Conservation (phyloP, 192 early-diverging fungal genomes). For the Entomortierella lignicola region DNA sequence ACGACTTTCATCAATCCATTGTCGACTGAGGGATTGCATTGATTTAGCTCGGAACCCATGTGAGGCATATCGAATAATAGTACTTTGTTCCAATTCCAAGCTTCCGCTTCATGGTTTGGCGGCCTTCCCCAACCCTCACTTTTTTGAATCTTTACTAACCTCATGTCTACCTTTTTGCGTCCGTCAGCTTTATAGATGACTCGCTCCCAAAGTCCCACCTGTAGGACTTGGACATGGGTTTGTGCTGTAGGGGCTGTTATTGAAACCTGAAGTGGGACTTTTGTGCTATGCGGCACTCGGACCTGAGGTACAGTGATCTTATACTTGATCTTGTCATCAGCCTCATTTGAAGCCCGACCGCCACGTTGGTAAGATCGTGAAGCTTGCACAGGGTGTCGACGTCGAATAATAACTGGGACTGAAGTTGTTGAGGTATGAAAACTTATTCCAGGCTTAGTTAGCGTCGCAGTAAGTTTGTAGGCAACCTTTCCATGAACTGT, state of each 20-base stretch:
- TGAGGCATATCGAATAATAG: constrained; percentile 48
- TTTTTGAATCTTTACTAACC: constrained; percentile 53
- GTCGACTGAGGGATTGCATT: constrained; percentile 47
- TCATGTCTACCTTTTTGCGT: constrained; percentile 46
- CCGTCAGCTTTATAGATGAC: constrained; percentile 45
- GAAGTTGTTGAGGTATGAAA: constrained; percentile 31
- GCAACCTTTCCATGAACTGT: constrained; percentile 39
- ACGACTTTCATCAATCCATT: constrained; percentile 49
- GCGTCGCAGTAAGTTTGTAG: constrained; percentile 41
- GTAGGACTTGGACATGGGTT: constrained; percentile 31
- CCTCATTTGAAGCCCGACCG: constrained; percentile 11
- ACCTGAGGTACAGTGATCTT: constrained; percentile 41
- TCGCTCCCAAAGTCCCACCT: constrained; percentile 48
- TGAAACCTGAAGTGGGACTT: constrained; percentile 44
- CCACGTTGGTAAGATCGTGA: constrained; percentile 30
- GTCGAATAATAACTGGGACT: constrained; percentile 17
- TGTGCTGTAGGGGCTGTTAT: constrained; percentile 24
- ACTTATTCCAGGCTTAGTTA: constrained; percentile 34
- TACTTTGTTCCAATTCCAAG: constrained; percentile 54
- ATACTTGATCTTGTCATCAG: constrained; percentile 47
- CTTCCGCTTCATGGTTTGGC: constrained; percentile 1
- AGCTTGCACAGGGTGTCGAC: constrained; percentile 29
- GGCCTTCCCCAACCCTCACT: constrained; percentile 45
- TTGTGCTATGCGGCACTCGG: constrained; percentile 43
- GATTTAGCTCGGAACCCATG: constrained; percentile 36